phyloP scores from a whole-genome alignment of 2,329 filamentous ascomycete genomes.

The Madurella fahalii region DNA sequence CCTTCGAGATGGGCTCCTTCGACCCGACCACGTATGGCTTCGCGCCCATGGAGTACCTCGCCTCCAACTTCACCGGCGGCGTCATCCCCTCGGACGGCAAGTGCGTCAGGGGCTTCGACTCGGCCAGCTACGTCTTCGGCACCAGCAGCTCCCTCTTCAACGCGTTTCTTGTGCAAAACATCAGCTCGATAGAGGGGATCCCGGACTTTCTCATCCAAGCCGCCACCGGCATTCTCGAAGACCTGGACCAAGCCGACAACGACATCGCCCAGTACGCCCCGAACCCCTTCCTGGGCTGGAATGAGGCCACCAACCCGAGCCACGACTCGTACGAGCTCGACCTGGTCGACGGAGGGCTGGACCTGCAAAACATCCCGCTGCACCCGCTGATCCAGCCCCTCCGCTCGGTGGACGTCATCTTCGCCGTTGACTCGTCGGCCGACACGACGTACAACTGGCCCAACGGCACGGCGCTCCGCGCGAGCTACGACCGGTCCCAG shows the following conservation, averaged over 20 bases:
- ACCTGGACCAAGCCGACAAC: conserved; percentile 50
- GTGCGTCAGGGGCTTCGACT: conserved; percentile 79
- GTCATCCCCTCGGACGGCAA: conserved; percentile 48
- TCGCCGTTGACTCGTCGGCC: conserved; percentile 61
- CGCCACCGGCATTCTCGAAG: conserved; percentile 48
- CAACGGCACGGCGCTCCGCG: conserved; percentile 55
- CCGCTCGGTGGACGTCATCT: conserved; percentile 57
- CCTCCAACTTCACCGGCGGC: conserved; percentile 54
- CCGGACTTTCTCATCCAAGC: conserved; percentile 49
- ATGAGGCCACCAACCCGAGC: conserved; percentile 38
- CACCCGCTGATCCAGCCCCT: conserved; percentile 47
- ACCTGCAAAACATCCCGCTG: conserved; percentile 49
- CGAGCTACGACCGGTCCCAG: conserved; percentile 53
- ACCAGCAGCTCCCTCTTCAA: conserved; percentile 86
- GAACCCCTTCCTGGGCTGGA: conserved; percentile 58
- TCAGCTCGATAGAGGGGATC: conserved; percentile 40
- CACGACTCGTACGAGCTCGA: conserved; percentile 36
- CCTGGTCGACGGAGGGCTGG: conserved; percentile 48
- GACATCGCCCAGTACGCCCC: conserved; percentile 51
- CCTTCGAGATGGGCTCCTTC: conserved; percentile 63
- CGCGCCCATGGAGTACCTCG: conserved; percentile 55
- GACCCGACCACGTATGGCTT: conserved; percentile 59
- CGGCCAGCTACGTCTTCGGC: conserved; percentile 77
- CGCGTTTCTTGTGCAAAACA: conserved; percentile 63
- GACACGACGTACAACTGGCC: conserved; percentile 57